These are phyloP conservation scores for Paracoccidioides lutzii DNA, from an alignment of 2,329 filamentous ascomycete species.

Conservation along the genomic window DNA sequence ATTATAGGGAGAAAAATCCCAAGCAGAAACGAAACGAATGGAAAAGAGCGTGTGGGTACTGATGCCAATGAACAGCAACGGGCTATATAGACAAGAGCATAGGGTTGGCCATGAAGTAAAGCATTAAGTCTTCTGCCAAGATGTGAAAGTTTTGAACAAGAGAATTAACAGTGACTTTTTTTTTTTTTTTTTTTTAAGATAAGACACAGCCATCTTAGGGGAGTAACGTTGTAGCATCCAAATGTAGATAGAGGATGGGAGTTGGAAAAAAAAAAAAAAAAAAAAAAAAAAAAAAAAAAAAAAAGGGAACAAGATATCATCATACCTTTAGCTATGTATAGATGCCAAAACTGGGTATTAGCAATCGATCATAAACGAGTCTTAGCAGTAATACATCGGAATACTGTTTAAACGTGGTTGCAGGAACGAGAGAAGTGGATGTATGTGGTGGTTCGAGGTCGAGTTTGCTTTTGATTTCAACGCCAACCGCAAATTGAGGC, in stretches of 20 bases:
- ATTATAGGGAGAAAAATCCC: background rate
- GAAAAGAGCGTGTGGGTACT: background rate
- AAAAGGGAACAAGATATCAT: background rate
- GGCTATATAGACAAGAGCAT: background rate
- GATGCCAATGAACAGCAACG: background rate
- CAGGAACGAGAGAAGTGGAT: background rate
- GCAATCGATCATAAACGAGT: background rate
- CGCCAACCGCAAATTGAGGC: background rate
- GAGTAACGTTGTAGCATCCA: background rate
- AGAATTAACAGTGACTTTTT: background rate
- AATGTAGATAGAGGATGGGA: background rate
- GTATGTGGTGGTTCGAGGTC: background rate
- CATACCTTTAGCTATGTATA: background rate
- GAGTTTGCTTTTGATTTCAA: background rate
- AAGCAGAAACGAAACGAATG: background rate
- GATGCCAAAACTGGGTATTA: background rate
- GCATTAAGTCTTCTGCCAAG: background rate
- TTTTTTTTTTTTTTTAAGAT: too few relatives aligned
- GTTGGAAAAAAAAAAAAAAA: background rate
- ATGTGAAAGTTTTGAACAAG: background rate
- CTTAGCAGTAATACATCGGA: slow-evolving; percentile 1
- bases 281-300: background rate
- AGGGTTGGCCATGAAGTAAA: background rate
- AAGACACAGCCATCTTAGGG: background rate
- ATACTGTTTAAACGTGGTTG: background rate